Percentiles rank a stretch among this genome's conserved stretches.
Conservation (phyloP, 257 asterid species). For the Solanum sparsipilum region DNA sequence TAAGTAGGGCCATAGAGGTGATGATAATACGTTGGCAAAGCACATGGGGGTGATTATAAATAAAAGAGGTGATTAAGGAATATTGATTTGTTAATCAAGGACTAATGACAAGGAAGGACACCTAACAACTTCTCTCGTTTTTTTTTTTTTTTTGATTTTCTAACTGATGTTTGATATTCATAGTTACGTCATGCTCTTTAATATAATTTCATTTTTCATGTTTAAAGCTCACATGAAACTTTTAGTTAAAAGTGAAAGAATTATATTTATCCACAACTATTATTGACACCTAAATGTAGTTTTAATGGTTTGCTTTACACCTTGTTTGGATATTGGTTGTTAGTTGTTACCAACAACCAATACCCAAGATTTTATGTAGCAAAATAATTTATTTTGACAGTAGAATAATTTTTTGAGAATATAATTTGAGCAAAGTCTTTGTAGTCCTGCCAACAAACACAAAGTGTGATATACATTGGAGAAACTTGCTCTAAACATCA, state of each 20-base stretch:
- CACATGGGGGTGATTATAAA: constrained; percentile 7
- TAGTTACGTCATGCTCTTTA: no score
- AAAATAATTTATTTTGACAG: neutral
- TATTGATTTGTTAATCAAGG: neutral
- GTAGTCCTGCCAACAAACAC: neutral
- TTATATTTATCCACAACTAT: neutral
- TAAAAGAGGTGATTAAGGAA: neutral
- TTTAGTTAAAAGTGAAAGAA: neutral
- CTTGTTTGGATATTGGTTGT: no score
- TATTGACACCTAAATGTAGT: neutral
- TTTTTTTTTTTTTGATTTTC: neutral
- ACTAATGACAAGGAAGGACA: neutral
- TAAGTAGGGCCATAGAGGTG: neutral
- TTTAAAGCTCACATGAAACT: accelerated
- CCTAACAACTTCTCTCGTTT: neutral
- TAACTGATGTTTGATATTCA: no score
- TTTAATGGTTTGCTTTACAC: neutral
- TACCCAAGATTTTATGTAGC: neutral
- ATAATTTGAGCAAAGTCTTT: neutral
- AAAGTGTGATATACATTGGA: neutral
- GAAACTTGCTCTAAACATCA: neutral
- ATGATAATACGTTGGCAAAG: neutral
- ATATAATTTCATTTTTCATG: neutral
- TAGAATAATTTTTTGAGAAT: neutral
- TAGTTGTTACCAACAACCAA: no score